These are phyloP conservation scores for Solanum sejunctum DNA, from an alignment of 257 asterid genomes.

Conservation along the genomic window DNA sequence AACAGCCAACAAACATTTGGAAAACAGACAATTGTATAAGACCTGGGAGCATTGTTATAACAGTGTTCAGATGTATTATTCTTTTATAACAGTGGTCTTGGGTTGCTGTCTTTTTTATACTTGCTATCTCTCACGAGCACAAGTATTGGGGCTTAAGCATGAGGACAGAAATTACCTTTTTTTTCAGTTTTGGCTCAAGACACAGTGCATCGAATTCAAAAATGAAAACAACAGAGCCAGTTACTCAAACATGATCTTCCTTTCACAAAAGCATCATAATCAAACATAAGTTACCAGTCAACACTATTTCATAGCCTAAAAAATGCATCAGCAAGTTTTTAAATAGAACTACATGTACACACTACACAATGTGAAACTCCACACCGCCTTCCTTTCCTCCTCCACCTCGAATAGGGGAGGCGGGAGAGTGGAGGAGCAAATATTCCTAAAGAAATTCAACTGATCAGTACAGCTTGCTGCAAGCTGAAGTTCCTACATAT, in stretches of 20 bases:
- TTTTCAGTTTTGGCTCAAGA: background rate
- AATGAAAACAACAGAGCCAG: background rate
- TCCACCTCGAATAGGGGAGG: background rate
- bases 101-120: background rate
- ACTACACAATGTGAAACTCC: background rate
- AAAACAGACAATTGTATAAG: too few species aligned
- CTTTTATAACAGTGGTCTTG: too few species aligned
- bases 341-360: background rate
- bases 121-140: background rate
- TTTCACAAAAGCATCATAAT: background rate
- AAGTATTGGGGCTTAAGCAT: background rate
- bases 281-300: background rate
- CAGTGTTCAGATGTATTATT: too few species aligned
- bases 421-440: background rate
- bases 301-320: background rate
- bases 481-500: conserved; percentile 8
- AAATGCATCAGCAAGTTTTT: background rate
- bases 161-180: background rate
- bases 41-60: background rate
- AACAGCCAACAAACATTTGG: too few species aligned
- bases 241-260: background rate
- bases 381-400: background rate
- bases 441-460: background rate
- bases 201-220: background rate
- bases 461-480: background rate